Conservation (phyloP, 176 grass and related monocot species). For the Carex kokanica region DNA sequence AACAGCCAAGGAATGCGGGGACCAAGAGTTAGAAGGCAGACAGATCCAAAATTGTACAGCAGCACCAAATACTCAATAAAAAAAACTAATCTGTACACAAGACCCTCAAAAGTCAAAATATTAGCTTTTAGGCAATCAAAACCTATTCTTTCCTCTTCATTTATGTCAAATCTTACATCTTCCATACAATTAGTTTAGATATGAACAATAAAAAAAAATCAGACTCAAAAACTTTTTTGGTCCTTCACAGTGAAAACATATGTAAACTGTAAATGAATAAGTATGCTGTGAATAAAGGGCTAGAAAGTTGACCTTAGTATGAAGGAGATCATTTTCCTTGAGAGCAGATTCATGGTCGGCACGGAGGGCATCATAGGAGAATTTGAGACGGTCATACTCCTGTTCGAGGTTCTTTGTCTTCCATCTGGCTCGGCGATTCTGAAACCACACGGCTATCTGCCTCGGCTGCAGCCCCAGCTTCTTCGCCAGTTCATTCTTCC, state of each 20-base stretch:
- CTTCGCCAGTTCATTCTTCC: constrained; percentile 77
- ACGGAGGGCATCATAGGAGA: constrained; percentile 56
- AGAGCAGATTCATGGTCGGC: constrained; percentile 54
- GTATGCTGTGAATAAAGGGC: neutral
- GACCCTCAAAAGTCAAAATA: constrained; percentile 15
- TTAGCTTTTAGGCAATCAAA: constrained; percentile 6
- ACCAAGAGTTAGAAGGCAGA: neutral
- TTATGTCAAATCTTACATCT: neutral
- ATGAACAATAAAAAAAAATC: neutral
- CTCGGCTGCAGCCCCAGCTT: constrained; percentile 76
- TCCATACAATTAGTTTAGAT: neutral
- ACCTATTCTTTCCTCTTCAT: neutral
- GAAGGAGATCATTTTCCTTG: constrained; percentile 69
- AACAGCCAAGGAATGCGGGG: neutral
- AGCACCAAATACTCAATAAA: neutral
- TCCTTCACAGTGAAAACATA: neutral
- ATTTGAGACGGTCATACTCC: constrained; percentile 76
- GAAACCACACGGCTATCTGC: constrained; percentile 95
- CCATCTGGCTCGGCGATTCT: constrained; percentile 90
- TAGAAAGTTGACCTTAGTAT: constrained; percentile 39
- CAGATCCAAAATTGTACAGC: constrained; percentile 6
- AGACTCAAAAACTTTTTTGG: neutral
- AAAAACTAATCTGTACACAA: neutral
- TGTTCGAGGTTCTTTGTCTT: constrained; percentile 93
- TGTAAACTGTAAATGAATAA: neutral